Base-by-base conservation (phyloP, 805 yeast genomes). In the Torulaspora delbrueckii region DNA sequence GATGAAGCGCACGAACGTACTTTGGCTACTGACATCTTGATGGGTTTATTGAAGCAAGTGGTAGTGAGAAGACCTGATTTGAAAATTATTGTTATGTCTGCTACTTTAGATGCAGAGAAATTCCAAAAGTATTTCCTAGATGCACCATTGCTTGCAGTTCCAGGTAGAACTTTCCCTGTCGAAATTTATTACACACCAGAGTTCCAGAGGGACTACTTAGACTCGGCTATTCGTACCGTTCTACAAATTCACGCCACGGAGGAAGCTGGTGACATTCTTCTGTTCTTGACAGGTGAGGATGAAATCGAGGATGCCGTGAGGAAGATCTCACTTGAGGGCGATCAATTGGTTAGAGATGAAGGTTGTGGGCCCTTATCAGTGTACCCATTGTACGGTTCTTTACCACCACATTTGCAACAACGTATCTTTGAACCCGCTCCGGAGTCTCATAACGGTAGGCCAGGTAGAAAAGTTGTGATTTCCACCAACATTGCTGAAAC, bases 1-100 rank as follows among this genome's bases (percentile, higher is more conserved):
- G 99, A 91, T 76, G 99, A 91, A 73, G 98, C 98, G 37, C 99
- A 91, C 72, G 99, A 91, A 69, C 83, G 99, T 67, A 93, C 99
- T 0, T 74, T 91, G 57, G 88, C 98, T 28, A 91, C 99, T 0
- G 99, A 91, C 77, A 91, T 91, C 48, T 72, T 91, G 55, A 91
- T 91, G 98, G 98, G 98, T 50, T 72, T 91, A 50, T 69, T 91
- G 59, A 91, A 91, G 66, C 86, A 89, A 62, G 82, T 91, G 37
- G 77, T 87, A 24, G 56, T 66, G 28, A 77, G 95, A 66, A 79
- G 98, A 67, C 82, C 87, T 16, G 97, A 91, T 60, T 75, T 91
- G 60, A 93, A 93, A 65, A 77, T 91, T 56, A 89, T 91, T 53
- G 82, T 91, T 63, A 91, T 91, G 98, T 89, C 97, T 57, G 99